A percentile compares a stretch with the other conserved stretches of the same genome.
Conservation (phyloP, 177 flowering plant genomes). For the Vitis hybrid region DNA sequence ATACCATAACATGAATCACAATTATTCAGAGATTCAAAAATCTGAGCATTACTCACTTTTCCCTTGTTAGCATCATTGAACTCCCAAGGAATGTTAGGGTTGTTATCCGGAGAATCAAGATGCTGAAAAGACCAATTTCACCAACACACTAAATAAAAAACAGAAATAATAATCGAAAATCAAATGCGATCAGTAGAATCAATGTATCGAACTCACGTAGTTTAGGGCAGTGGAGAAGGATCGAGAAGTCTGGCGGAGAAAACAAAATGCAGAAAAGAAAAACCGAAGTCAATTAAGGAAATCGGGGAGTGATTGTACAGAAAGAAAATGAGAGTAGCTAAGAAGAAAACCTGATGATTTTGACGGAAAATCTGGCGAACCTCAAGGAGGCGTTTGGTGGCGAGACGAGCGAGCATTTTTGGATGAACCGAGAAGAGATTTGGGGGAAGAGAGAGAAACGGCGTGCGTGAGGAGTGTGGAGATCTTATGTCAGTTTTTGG, state of each 20-base stretch:
- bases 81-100: slow-evolving; percentile 77
- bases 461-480: no score
- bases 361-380: slow-evolving; percentile 74
- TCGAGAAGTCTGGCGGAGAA: slow-evolving; percentile 63
- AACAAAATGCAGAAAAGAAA: neutral
- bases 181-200: neutral
- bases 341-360: slow-evolving; percentile 43
- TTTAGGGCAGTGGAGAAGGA: slow-evolving; percentile 91
- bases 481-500: no score
- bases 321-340: slow-evolving; percentile 14
- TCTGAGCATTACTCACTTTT: slow-evolving; percentile 39
- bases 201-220: slow-evolving; percentile 55
- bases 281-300: neutral
- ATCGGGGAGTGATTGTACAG: slow-evolving; percentile 6
- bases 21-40: neutral
- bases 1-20: no score
- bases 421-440: no score
- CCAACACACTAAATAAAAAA: neutral
- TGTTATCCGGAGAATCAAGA: slow-evolving; percentile 85
- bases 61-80: slow-evolving; percentile 62
- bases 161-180: slow-evolving; percentile 1
- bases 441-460: no score
- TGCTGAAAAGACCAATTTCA: slow-evolving; percentile 48
- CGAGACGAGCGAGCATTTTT: slow-evolving; percentile 74
- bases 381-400: slow-evolving; percentile 63